phyloP scores from a whole-genome alignment of 2,329 filamentous ascomycete genomes.

The Zasmidium angulare region DNA sequence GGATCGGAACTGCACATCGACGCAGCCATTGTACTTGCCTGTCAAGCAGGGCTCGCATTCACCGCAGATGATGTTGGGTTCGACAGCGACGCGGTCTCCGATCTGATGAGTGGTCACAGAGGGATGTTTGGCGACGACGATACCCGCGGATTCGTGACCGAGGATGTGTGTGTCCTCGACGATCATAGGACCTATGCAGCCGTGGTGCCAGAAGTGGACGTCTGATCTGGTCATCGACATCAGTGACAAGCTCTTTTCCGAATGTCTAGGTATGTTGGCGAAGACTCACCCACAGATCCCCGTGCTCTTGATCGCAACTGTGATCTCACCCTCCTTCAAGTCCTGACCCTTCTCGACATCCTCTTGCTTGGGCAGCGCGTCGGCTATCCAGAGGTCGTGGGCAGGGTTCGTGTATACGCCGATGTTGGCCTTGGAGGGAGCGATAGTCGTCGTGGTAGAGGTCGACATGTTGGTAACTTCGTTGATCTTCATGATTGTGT shows the following conservation, averaged over 20 bases:
- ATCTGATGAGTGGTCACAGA: conserved; percentile 75
- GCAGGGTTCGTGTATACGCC: conserved; percentile 93
- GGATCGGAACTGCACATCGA: conserved; percentile 79
- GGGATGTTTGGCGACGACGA: conserved; percentile 74
- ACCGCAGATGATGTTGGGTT: conserved; percentile 91
- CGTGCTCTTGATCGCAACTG: conserved; percentile 85
- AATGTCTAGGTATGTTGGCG: neutral
- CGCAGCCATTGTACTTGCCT: conserved; percentile 93
- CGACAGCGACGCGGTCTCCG: conserved; percentile 89
- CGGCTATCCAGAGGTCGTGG: conserved; percentile 86
- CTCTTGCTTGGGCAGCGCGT: conserved; percentile 73
- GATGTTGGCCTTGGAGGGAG: conserved; percentile 77
- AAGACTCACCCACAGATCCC: conserved; percentile 90
- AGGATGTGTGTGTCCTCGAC: conserved; percentile 86
- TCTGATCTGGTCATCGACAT: conserved; percentile 65
- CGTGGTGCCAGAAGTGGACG: conserved; percentile 96
- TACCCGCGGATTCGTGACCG: conserved; percentile 88
- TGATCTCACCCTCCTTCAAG: conserved; percentile 80
- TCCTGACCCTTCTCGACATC: conserved; percentile 67
- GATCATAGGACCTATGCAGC: conserved; percentile 94
- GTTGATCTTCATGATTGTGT: conserved; percentile 1
- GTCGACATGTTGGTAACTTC: conserved; percentile 17
- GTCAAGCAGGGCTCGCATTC: conserved; percentile 88
- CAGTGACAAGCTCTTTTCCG: neutral
- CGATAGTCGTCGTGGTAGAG: conserved; percentile 29